These are phyloP conservation scores for Murraya paniculata DNA, from an alignment of 345 rosid species.

Conservation along the genomic window DNA sequence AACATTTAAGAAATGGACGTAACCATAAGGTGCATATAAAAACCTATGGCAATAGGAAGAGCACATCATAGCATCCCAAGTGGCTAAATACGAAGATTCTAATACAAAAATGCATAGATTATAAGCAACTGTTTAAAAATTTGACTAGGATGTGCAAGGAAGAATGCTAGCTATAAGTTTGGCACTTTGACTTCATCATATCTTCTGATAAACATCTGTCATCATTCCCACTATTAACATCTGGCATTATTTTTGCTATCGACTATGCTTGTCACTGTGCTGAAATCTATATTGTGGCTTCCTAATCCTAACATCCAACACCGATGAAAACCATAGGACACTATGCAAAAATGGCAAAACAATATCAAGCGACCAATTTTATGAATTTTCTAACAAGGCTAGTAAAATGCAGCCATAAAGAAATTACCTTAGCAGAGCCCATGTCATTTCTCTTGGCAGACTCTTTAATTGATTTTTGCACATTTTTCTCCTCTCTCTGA, in stretches of 20 bases:
- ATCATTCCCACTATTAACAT: neutral
- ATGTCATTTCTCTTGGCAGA: constrained; percentile 29
- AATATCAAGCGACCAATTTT: neutral
- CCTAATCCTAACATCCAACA: neutral
- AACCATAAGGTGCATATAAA: neutral
- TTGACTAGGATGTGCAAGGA: neutral
- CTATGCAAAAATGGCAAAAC: neutral
- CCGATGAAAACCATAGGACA: neutral
- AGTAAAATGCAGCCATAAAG: neutral
- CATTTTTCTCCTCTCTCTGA: constrained; percentile 44
- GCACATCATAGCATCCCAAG: neutral
- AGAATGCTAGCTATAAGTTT: neutral
- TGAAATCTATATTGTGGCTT: neutral
- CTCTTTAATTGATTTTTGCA: constrained; percentile 40
- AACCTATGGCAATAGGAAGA: neutral
- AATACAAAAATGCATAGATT: neutral
- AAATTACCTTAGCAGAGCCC: constrained; percentile 2
- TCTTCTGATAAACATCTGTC: neutral
- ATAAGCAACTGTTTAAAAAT: neutral
- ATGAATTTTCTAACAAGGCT: neutral
- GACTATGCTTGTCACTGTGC: neutral
- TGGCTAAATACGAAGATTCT: neutral
- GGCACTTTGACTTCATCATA: neutral
- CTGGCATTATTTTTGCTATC: neutral
- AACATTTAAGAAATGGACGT: neutral